These are phyloP conservation scores for Trichosporon asahii DNA, from an alignment of 1,284 basidiomycete genomes.

Conservation along the genomic window DNA sequence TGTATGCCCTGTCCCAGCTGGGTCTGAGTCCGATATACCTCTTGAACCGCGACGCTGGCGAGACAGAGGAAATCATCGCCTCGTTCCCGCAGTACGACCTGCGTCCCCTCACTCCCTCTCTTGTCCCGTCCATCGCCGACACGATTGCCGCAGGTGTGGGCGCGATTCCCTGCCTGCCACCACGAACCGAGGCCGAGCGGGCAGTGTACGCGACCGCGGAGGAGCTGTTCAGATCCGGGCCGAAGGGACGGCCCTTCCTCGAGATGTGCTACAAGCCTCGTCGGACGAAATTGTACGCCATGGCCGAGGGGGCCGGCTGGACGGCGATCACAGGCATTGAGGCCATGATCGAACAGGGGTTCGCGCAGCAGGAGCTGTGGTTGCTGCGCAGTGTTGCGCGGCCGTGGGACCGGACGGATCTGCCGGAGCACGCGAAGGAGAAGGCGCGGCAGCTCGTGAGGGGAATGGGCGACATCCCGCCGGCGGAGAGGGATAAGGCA, in stretches of 20 bases:
- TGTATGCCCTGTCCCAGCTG: slow-evolving; percentile 71
- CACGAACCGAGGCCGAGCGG: slow-evolving; percentile 15
- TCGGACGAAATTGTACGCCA: slow-evolving; percentile 38
- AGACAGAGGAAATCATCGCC: slow-evolving; percentile 15
- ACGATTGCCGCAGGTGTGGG: slow-evolving; percentile 22
- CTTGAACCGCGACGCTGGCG: slow-evolving; percentile 60
- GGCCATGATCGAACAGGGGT: slow-evolving; percentile 50
- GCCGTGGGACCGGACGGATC: slow-evolving; percentile 2
- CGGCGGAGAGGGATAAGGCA: background rate
- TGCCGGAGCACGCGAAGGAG: slow-evolving; percentile 13
- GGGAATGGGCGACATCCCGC: slow-evolving; percentile 16
- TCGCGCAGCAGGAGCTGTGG: slow-evolving; percentile 39
- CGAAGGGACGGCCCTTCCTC: slow-evolving; percentile 30
- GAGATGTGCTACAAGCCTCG: slow-evolving; percentile 51
- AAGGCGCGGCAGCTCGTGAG: slow-evolving; percentile 16
- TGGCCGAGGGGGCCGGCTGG: slow-evolving; percentile 35
- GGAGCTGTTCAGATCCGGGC: slow-evolving; percentile 10
- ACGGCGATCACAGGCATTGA: slow-evolving; percentile 38
- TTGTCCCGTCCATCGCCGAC: background rate
- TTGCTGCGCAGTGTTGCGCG: slow-evolving; percentile 27
- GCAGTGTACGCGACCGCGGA: slow-evolving; percentile 22
- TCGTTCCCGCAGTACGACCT: slow-evolving; percentile 16
- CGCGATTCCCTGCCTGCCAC: slow-evolving; percentile 24
- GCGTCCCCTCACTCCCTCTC: background rate
- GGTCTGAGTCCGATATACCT: slow-evolving; percentile 68